Conservation (phyloP, 345 rosid species). For the Citropsis articulata region DNA sequence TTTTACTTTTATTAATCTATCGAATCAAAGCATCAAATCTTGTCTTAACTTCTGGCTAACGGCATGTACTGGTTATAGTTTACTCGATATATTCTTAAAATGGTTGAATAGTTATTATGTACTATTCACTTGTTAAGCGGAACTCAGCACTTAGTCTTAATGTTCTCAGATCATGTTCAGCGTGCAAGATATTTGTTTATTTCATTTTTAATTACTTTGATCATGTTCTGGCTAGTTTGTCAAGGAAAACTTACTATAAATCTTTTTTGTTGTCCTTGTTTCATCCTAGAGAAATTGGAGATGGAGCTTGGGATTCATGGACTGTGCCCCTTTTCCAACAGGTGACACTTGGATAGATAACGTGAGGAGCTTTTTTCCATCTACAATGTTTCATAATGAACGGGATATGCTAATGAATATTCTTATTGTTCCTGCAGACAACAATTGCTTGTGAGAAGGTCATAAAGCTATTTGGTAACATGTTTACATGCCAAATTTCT, state of each 20-base stretch:
- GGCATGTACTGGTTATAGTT: not conserved
- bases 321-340: slow-evolving; percentile 75
- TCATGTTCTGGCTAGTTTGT: not conserved
- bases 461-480: slow-evolving; percentile 22
- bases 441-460: slow-evolving; percentile 85
- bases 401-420: not conserved
- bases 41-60: not conserved
- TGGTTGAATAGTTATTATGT: not conserved
- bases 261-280: not conserved
- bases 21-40: not conserved
- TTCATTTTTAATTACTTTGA: not conserved
- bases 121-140: not conserved
- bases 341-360: slow-evolving; percentile 34
- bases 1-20: not conserved
- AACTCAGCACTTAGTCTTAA: not conserved
- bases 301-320: slow-evolving; percentile 95
- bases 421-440: slow-evolving; percentile 53
- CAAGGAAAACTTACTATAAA: not conserved
- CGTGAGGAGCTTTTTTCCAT: slow-evolving; percentile 4
- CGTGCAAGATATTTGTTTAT: not conserved
- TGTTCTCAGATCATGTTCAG: not conserved
- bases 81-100: not conserved
- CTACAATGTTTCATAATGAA: slow-evolving; percentile 3
- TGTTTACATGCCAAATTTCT: not conserved
- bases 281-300: slow-evolving; percentile 71